These are phyloP conservation scores for Cladochytrium replicatum DNA, from an alignment of 192 early-diverging fungal species.

Conservation along the genomic window DNA sequence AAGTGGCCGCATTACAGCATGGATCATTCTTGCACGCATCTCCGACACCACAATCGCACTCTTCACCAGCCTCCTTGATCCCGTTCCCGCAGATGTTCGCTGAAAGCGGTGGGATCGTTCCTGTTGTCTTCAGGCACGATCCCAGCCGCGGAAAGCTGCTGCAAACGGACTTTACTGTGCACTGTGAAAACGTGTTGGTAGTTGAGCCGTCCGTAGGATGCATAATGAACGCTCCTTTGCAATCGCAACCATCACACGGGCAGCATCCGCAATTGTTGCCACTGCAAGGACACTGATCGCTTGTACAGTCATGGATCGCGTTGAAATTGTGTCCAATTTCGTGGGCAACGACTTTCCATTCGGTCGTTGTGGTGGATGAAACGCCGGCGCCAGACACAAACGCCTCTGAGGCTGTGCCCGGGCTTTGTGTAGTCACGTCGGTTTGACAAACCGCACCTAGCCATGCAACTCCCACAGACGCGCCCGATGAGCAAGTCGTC, in stretches of 20 bases:
- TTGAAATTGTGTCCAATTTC: constrained; percentile 81
- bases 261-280: constrained; percentile 54
- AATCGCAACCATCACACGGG: constrained; percentile 48
- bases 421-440: constrained; percentile 9
- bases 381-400: constrained; percentile 76
- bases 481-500: constrained; percentile 64
- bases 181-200: constrained; percentile 29
- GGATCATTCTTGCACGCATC: constrained; percentile 59
- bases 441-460: constrained; percentile 59
- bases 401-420: constrained; percentile 30
- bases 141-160: constrained; percentile 13
- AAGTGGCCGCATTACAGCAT: constrained; percentile 75
- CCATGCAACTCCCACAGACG: constrained; percentile 85
- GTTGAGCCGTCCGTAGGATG: constrained; percentile 38
- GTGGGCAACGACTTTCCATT: constrained; percentile 93
- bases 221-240: constrained; percentile 35
- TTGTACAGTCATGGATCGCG: constrained; percentile 80
- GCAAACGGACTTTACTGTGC: constrained; percentile 26
- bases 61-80: constrained; percentile 69
- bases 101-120: constrained; percentile 17
- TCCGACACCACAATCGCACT: constrained; percentile 79
- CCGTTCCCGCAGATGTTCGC: constrained; percentile 89
- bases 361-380: constrained; percentile 68
- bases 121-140: constrained; percentile 19
- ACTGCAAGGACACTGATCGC: constrained; percentile 40